Percentiles rank a stretch among this genome's conserved stretches.
Conservation (phyloP, 306 rosid species). For the Acacia confusa region DNA sequence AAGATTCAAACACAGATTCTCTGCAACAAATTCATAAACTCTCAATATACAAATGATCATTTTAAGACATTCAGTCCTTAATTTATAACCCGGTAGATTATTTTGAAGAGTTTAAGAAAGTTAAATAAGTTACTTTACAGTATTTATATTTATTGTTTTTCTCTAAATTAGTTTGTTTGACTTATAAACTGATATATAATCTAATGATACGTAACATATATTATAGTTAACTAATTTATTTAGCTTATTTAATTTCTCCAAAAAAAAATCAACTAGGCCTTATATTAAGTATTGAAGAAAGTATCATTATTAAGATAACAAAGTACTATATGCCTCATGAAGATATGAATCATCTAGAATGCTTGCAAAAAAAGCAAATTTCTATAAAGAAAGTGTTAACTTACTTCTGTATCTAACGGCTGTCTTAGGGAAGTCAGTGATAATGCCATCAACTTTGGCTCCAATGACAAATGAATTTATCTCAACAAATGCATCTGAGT, state of each 20-base stretch:
- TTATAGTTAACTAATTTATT: too few species aligned
- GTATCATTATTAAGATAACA: too few species aligned
- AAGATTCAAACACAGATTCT: conserved; percentile 51
- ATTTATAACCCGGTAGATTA: background rate
- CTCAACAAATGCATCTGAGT: conserved; percentile 81
- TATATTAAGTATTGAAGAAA: too few species aligned
- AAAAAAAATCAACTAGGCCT: too few species aligned
- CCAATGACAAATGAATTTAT: conserved; percentile 62
- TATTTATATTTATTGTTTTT: too few species aligned
- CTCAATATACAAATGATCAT: background rate
- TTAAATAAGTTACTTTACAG: too few species aligned
- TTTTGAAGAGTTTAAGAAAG: too few species aligned
- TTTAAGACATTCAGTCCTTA: too few species aligned
- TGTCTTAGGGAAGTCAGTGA: conserved; percentile 81
- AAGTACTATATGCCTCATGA: background rate
- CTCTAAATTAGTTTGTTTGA: too few species aligned
- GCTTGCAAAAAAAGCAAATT: conserved; percentile 18
- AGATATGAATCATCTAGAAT: background rate
- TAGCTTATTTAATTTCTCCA: too few species aligned
- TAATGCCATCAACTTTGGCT: conserved; percentile 55
- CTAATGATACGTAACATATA: too few species aligned
- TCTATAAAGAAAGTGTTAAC: conserved; percentile 31
- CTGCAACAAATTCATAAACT: conserved; percentile 49
- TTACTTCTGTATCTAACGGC: conserved; percentile 84
- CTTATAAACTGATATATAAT: too few species aligned